Percentiles rank a stretch among this genome's conserved stretches.
These are phyloP conservation scores for Talaromyces trachyspermus DNA, from an alignment of 495 filamentous ascomycete genomes.

Conservation along the genomic window DNA sequence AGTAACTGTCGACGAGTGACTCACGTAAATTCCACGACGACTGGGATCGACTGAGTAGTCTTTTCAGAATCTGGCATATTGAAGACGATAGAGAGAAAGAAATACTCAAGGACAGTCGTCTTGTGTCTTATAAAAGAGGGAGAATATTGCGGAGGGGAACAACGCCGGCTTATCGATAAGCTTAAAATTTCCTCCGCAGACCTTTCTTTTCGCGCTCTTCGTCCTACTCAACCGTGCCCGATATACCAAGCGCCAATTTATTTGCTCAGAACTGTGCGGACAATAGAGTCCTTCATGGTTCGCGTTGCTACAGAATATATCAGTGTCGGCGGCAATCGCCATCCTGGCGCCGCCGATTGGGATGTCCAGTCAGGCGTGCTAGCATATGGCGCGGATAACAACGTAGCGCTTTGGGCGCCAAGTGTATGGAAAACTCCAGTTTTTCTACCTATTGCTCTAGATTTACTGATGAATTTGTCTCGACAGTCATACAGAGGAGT, in stretches of 20 bases:
- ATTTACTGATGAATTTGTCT: constrained; percentile 1
- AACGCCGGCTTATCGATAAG: constrained; percentile 41
- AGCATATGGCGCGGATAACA: constrained; percentile 83
- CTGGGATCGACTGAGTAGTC: constrained; percentile 25
- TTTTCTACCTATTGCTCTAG: background rate
- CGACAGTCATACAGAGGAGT: constrained; percentile 51
- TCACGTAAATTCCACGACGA: constrained; percentile 74
- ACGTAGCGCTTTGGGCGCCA: constrained; percentile 85
- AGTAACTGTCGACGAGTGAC: constrained; percentile 15
- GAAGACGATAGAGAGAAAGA: no score
- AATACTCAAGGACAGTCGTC: no score
- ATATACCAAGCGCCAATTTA: background rate
- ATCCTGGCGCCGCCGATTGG: constrained; percentile 89
- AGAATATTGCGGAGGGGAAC: background rate
- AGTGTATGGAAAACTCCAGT: constrained; percentile 45
- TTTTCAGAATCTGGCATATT: background rate
- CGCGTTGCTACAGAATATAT: constrained; percentile 54
- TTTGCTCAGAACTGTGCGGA: background rate
- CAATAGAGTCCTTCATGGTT: constrained; percentile 27
- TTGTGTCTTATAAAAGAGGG: no score
- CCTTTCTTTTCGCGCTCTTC: no score
- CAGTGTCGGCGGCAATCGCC: constrained; percentile 81
- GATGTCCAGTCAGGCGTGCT: constrained; percentile 60
- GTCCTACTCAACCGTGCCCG: background rate
- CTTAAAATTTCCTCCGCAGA: constrained; percentile 26